Evolutionary conservation across 2,329 filamentous ascomycete genomes (phyloP), one percentile per base, ranked within the genome.

Genomic region (Fusarium goolgardi): DNA sequence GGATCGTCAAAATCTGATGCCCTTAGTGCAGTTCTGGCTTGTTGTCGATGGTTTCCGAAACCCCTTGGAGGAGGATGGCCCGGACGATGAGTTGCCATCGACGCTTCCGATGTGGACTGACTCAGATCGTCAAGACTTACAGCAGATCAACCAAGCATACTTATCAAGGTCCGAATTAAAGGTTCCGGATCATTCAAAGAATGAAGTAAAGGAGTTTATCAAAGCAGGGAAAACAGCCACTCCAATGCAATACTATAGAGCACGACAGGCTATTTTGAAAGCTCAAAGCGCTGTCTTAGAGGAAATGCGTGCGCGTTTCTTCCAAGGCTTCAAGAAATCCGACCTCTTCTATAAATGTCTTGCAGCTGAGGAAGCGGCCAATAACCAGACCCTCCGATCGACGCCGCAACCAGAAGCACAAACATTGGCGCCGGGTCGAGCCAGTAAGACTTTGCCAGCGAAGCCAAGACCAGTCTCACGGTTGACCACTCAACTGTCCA

Each of bases 301-400:
- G 63, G 90, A 92, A 71, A 92, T 99, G 88, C 90, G 94, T 73
- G 88, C 88, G 23, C 88, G 86, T 16, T 88, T 97, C 75, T 96
- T 96, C 67, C 89, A 91, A 20, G 88, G 87, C 21, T 99, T 99
- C 82, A 97, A 94, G 75, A 92, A 90, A 71, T 97, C 96, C 0
- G 96, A 98, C 75, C 80, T 99, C 1, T 99, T 94, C 77, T 98
- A 96, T 83, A 99, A 99, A 77, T 97, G 94, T 76, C 84, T 99
- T 2, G 93, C 95, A 10, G 92, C 95, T 15, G 93, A 97, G 73
- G 94, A 97, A 78, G 85, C 87, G 41, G 83, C 86, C 3, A 82
- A 75, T 50, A 59, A 71, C 9, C 76, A 76, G 29, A 59, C 72
- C 35, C 59, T 63, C 12, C 65, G 72, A 32, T 53, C 69, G 16